Conservation (phyloP, 2,329 filamentous ascomycete species). For the Hypoxylon sp. region DNA sequence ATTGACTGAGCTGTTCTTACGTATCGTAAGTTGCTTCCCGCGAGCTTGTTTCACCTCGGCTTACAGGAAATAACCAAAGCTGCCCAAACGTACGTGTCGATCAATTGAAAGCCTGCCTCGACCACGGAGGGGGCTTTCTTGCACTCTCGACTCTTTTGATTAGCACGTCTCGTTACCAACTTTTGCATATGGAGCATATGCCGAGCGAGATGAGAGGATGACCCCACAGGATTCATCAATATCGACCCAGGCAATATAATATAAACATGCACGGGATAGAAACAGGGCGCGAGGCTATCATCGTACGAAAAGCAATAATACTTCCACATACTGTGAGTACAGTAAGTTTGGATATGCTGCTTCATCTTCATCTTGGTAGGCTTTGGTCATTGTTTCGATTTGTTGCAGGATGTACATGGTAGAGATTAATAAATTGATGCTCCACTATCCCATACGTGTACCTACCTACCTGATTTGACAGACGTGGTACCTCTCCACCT, state of each 20-base stretch:
- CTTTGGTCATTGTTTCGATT: not conserved
- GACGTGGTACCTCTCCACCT: conserved; percentile 32
- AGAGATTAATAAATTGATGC: conserved; percentile 30
- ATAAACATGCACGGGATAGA: conserved; percentile 23
- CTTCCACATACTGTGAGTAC: conserved; percentile 20
- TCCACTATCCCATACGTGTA: conserved; percentile 43
- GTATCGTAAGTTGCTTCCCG: conserved; percentile 36
- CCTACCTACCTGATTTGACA: conserved; percentile 34
- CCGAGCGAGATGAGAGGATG: conserved; percentile 43
- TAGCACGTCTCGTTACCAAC: conserved; percentile 30
- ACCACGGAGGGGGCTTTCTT: conserved; percentile 10
- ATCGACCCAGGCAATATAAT: conserved; percentile 21
- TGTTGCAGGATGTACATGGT: conserved; percentile 26
- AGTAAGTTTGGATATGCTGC: conserved; percentile 34
- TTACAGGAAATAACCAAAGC: conserved; percentile 35
- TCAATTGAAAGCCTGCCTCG: conserved; percentile 21
- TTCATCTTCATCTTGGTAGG: conserved; percentile 19
- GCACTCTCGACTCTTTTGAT: conserved; percentile 21
- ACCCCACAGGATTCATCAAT: conserved; percentile 37
- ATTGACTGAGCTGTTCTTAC: conserved; percentile 44
- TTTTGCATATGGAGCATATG: conserved; percentile 26
- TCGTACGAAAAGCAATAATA: conserved; percentile 12
- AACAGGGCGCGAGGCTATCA: conserved; percentile 22
- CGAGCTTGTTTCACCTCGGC: conserved; percentile 44
- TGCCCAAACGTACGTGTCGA: conserved; percentile 14